Evolutionary conservation across 140 eudicot species (phyloP).

Genomic region (Cichorium intybus): DNA sequence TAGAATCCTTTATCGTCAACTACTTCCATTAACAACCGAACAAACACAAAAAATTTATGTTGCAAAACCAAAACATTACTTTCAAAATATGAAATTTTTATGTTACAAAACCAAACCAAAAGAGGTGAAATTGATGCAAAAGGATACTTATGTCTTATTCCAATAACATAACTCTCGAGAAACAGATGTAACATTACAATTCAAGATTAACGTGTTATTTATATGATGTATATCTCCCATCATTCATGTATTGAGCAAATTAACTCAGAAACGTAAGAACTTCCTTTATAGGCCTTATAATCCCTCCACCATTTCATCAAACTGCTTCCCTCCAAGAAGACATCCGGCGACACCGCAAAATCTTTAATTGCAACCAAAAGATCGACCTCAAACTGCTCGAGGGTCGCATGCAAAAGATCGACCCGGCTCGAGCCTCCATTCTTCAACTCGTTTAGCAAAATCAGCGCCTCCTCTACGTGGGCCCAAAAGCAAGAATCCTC

Average conservation of each 20-base stretch:
- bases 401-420: background rate
- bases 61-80: too few species aligned
- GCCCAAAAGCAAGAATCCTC: conserved; percentile 51
- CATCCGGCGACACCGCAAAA: conserved; percentile 25
- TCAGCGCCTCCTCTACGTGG: conserved; percentile 33
- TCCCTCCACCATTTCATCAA: conserved; percentile 41
- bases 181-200: too few species aligned
- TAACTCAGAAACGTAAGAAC: conserved; percentile 2
- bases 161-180: too few species aligned
- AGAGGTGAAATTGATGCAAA: too few species aligned
- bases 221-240: background rate
- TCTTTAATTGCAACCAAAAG: conserved; percentile 8
- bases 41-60: too few species aligned
- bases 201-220: too few species aligned
- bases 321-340: conserved; percentile 26
- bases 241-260: conserved; percentile 25
- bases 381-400: conserved; percentile 23
- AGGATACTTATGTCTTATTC: too few species aligned
- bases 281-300: conserved; percentile 20
- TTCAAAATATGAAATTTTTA: too few species aligned
- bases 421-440: background rate
- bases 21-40: too few species aligned
- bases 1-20: too few species aligned
- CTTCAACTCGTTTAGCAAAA: background rate
- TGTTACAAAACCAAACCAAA: too few species aligned